Evolutionary conservation across 2,329 filamentous ascomycete genomes (phyloP), one percentile per base, ranked within the genome.

Genomic region (Metarhizium robertsii): DNA sequence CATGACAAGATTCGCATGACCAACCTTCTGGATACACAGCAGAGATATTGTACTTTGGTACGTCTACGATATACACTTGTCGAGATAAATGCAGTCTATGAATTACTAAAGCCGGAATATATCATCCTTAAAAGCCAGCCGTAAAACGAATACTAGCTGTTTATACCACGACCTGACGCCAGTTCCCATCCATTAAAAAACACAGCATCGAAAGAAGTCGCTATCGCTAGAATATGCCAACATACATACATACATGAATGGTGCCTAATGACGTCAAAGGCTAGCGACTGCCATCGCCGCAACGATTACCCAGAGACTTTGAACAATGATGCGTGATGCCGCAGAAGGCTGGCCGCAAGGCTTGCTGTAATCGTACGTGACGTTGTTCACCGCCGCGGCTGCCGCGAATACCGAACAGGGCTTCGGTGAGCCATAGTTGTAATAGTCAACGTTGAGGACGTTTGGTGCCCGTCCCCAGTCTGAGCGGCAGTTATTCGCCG

Each of bases 381-480:
- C 86, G 57, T 86, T 84, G 69, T 92, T 92, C 57, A 82, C 78
- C 54, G 75, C 68, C 0, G 86, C 86, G 1, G 85, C 86, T 6
- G 86, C 85, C 65, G 86, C 79, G 64, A 95, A 95, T 10, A 94
- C 88, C 3, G 86, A 88, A 2, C 90, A 90, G 3, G 73, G 77
- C 42, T 57, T 53, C 36, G 69, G 79, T 40, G 72, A 75, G 34
- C 87, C 88, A 58, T 77, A 76, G 67, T 94, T 90, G 72, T 94
- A 95, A 69, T 90, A 94, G 67, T 95, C 90, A 30, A 94, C 88
- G 54, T 94, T 84, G 52, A 95, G 75, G 65, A 91, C 84, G 64
- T 87, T 92, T 2, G 90, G 90, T 0, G 88, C 77, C 8, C 81
- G 79, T 20, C 77, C 77, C 87, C 87, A 94, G 50, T 74, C 68